phyloP scores from a whole-genome alignment of 177 flowering plant species.

The Vitis hybrid region DNA sequence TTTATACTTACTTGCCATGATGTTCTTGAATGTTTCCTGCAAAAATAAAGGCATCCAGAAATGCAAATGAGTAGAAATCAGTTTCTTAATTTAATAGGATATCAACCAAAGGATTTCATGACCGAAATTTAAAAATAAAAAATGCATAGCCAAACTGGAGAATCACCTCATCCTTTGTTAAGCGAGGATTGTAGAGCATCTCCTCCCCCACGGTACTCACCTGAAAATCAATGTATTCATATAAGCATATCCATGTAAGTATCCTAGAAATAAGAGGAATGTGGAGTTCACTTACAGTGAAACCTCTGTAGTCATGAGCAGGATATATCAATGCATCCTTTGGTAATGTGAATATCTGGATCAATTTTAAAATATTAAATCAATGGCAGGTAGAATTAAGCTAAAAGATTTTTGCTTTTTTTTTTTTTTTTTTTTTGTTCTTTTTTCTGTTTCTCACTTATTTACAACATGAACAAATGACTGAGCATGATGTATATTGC shows the following conservation, averaged over 20 bases:
- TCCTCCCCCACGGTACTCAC: conserved; percentile 98
- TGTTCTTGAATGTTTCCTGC: conserved; percentile 82
- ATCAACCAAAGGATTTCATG: too few species aligned
- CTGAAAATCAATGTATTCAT: conserved; percentile 34
- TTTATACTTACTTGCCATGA: conserved; percentile 83
- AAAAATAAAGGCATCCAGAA: conserved; percentile 3
- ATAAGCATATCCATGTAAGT: conserved; percentile 17
- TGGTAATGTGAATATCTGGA: conserved; percentile 89
- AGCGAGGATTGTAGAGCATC: conserved; percentile 74
- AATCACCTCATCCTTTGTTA: conserved; percentile 78
- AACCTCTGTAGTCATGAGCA: conserved; percentile 96
- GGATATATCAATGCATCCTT: conserved; percentile 83
- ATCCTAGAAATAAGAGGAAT: conserved; percentile 1
- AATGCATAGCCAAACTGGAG: too few species aligned
- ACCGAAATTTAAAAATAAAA: too few species aligned
- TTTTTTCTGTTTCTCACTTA: too few species aligned
- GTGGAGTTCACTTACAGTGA: conserved; percentile 53
- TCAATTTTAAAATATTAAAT: neutral
- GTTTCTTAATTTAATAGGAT: too few species aligned
- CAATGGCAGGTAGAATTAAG: too few species aligned
- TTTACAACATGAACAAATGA: too few species aligned
- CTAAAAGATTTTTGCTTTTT: too few species aligned
- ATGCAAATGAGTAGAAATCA: too few species aligned
- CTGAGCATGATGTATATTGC: conserved; percentile 23
- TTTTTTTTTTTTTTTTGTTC: too few species aligned